Evolutionary conservation across 108 stramenopile species (phyloP), one percentile per base, ranked within the genome.

Genomic region (Fragilariopsis cylindrus): DNA sequence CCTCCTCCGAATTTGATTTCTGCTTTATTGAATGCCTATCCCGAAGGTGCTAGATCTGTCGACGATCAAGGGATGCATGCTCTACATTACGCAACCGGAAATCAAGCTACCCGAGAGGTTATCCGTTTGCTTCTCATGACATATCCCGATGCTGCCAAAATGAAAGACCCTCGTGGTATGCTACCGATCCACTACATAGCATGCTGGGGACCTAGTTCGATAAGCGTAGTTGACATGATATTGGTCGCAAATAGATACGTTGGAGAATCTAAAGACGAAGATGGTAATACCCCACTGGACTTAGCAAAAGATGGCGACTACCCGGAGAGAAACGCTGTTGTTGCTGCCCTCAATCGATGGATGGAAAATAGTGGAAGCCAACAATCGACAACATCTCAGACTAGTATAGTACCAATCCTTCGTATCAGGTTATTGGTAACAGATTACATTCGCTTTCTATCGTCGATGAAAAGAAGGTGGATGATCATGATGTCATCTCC

Each of bases 1-100:
- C 90, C 93, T 12, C 93, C 93, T 4, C 75, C 78, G 9, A 49
- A 70, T 12, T 77, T 94, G n/a, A 60, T 94, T 46, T 50, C 72
- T 11, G 82, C 88, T 18, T 72, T 94, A 13, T 16, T 94, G 11
- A 74, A 80, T 40, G 82, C 87, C 16, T 87, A 92, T 69, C 88
- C 85, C n/a, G 79, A 83, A 44, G 89, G 88, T 39, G 78, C 87
- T 39, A 73, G 78, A 48, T 89, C 86, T 30, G 53, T 81, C 54
- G 93, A 94, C 60, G 89, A 94, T 70, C 93, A 94, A 74, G 93
- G 93, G 15, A 84, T 94, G 84, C 84, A 86, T 30, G 83, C 93
- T 41, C 76, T 94, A n/a, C 93, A 94, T 71, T 94, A 94, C 63
- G 93, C 93, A 3, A 88, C 88, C 71, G 90, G 93, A 13, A 87